A percentile compares a stretch with the other conserved stretches of the same genome.
phyloP scores from a whole-genome alignment of 139 green algal genomes.

The Auxenochlorella pyrenoidosa region DNA sequence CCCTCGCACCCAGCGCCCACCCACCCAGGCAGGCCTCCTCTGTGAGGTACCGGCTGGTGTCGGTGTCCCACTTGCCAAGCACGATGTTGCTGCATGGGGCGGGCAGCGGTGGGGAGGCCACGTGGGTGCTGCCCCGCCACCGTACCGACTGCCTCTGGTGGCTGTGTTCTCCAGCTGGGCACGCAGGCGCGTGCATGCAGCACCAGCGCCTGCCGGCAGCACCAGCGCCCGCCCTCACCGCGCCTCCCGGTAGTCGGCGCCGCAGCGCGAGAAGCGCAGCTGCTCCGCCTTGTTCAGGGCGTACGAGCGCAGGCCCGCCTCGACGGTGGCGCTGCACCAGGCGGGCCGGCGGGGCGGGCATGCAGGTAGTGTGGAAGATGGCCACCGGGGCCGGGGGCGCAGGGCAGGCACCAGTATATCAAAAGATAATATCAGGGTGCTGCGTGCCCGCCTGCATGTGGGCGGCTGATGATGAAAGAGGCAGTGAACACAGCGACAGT shows the following conservation, averaged over 20 bases:
- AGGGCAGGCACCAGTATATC: too few relatives aligned
- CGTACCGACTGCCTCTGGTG: neutral
- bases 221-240: slow-evolving; percentile 24
- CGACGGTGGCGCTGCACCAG: slow-evolving; percentile 43
- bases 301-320: slow-evolving; percentile 57
- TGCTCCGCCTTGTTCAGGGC: slow-evolving; percentile 61
- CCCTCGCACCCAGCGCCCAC: neutral
- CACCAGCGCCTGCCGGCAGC: neutral
- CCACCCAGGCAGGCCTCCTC: slow-evolving; percentile 49
- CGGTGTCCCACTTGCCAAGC: slow-evolving; percentile 58
- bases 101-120: neutral
- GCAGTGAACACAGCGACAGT: neutral
- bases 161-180: neutral
- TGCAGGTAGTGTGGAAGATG: neutral
- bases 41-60: slow-evolving; percentile 52
- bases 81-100: slow-evolving; percentile 57
- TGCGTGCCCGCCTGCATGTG: too few relatives aligned
- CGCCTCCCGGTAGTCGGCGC: slow-evolving; percentile 55
- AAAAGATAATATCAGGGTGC: too few relatives aligned
- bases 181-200: too few relatives aligned
- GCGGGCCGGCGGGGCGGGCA: neutral
- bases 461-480: too few relatives aligned
- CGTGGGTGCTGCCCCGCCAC: too few relatives aligned
- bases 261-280: slow-evolving; percentile 49
- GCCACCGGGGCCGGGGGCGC: too few relatives aligned